Percentiles rank a stretch among this genome's conserved stretches.
Conservation (phyloP, 495 filamentous ascomycete species). For the Penicillium turbatum region DNA sequence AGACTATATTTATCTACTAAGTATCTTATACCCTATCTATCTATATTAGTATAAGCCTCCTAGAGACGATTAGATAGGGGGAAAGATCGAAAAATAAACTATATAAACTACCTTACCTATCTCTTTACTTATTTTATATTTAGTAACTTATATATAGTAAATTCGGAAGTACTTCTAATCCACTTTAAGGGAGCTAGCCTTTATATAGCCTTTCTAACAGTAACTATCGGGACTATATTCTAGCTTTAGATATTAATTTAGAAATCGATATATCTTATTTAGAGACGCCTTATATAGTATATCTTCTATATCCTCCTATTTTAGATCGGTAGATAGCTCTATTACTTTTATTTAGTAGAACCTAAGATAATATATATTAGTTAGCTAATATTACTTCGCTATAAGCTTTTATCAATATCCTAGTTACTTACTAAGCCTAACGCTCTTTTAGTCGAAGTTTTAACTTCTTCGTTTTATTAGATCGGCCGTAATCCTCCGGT, state of each 20-base stretch:
- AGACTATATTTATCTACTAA: background rate
- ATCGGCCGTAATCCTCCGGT: slow-evolving; percentile 12
- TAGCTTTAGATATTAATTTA: slow-evolving; percentile 19
- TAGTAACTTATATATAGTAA: slow-evolving; percentile 9
- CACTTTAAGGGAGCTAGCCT: slow-evolving; percentile 13
- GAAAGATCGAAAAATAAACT: slow-evolving; percentile 1
- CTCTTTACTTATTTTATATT: slow-evolving; percentile 9
- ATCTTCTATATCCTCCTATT: slow-evolving; percentile 5
- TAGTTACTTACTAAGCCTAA: slow-evolving; percentile 10
- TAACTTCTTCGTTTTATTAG: slow-evolving; percentile 14
- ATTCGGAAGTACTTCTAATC: slow-evolving; percentile 17
- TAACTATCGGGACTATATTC: slow-evolving; percentile 9
- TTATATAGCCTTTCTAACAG: slow-evolving; percentile 15
- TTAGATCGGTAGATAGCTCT: background rate
- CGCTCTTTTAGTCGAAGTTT: slow-evolving; percentile 13
- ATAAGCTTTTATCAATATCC: slow-evolving; percentile 1
- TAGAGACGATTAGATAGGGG: background rate
- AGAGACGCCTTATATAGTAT: slow-evolving; percentile 6
- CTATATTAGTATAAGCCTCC: background rate
- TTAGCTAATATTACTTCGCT: slow-evolving; percentile 5
- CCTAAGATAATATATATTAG: slow-evolving; percentile 5
- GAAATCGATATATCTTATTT: slow-evolving; percentile 16
- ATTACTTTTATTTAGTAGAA: slow-evolving; percentile 13
- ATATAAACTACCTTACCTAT: slow-evolving; percentile 7
- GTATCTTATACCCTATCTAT: background rate